These are phyloP conservation scores for Suhomyces bokatorum DNA, from an alignment of 1,139 yeast genomes.

Conservation along the genomic window DNA sequence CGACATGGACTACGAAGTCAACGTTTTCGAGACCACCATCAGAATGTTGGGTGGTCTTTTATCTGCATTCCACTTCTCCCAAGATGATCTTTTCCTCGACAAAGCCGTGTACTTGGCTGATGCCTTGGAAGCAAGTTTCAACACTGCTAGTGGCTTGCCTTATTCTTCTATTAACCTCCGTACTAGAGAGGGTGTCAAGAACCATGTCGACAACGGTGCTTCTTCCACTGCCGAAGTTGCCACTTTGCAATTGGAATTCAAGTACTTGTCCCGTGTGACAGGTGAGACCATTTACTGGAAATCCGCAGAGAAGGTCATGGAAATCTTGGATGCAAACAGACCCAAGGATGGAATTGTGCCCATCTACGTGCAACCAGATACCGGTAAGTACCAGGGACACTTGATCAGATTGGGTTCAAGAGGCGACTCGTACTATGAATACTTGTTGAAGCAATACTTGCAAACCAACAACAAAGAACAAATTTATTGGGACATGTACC, in stretches of 20 bases:
- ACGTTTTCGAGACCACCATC: constrained; percentile 89
- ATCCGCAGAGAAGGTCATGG: constrained; percentile 70
- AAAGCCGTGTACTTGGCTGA: constrained; percentile 77
- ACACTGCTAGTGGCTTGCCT: constrained; percentile 67
- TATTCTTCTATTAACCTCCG: constrained; percentile 74
- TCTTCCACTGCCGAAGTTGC: constrained; percentile 90
- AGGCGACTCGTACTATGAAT: constrained; percentile 93
- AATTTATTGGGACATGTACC: constrained; percentile 72
- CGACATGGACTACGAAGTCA: constrained; percentile 68
- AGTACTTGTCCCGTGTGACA: constrained; percentile 76
- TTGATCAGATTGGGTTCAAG: constrained; percentile 82
- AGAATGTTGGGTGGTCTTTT: constrained; percentile 91
- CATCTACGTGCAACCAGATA: constrained; percentile 71
- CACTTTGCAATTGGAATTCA: constrained; percentile 85
- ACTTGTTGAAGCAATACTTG: constrained; percentile 79
- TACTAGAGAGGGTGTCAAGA: constrained; percentile 58
- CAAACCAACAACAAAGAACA: constrained; percentile 67
- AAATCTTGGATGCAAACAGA: constrained; percentile 53
- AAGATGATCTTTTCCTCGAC: constrained; percentile 69
- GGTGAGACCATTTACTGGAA: constrained; percentile 82
- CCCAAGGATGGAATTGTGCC: constrained; percentile 83
- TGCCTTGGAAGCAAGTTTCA: constrained; percentile 66
- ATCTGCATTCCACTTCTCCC: constrained; percentile 74
- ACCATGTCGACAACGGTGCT: constrained; percentile 66
- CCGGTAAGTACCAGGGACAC: constrained; percentile 66